Base-by-base conservation (phyloP, 1,139 yeast genomes). In the Blastobotrys raffinosifermentans region DNA sequence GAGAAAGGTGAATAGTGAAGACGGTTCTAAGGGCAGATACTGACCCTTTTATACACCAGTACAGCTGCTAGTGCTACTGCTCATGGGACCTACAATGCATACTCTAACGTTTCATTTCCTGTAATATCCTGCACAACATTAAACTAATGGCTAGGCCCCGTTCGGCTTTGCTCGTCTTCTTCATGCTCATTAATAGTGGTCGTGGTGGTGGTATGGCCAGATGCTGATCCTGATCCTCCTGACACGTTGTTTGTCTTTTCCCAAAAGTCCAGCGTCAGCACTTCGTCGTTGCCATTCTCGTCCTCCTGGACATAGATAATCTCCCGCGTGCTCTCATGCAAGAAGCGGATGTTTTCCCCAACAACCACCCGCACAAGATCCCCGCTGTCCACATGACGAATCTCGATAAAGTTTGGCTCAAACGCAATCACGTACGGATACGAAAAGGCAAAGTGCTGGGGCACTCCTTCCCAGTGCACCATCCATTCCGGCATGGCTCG, bases 401-500 rank as follows among this genome's bases (percentile, higher is more conserved):
- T 83, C 64, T 91, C 98, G 57, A 91, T 85, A 54, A 91, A 87
- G 43, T 78, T 82, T 18, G 81, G 75, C 56, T 91, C 97, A 65
- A 91, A 91, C 14, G 96, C 91, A 45, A 91, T 67, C 41, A 91
- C 68, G 58, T 87, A 91, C 3, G 98, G 98, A 63, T 89, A 91
- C 72, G 93, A 86, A 35, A 91, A 70, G 8, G 96, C 94, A 60
- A 91, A 86, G 45, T 81, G 80, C 54, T 83, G 94, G 3, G 98
- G 97, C 36, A 79, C 75, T 29, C 97, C 96, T 63, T 91, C 97
- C 98, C 98, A 91, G 57, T 83, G 81, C 38, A 91, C 81, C 50
- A 89, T 81, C 93, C 96, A 89, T 37, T 86, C 91, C 35, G 91
- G 89, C 47, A 91, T 77, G 18, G 94, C 81, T 54, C 96, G 74